A percentile compares a stretch with the other conserved stretches of the same genome.
Evolutionary conservation across 176 grass and related monocot genomes (phyloP).

Genomic region (Themeda triandra): DNA sequence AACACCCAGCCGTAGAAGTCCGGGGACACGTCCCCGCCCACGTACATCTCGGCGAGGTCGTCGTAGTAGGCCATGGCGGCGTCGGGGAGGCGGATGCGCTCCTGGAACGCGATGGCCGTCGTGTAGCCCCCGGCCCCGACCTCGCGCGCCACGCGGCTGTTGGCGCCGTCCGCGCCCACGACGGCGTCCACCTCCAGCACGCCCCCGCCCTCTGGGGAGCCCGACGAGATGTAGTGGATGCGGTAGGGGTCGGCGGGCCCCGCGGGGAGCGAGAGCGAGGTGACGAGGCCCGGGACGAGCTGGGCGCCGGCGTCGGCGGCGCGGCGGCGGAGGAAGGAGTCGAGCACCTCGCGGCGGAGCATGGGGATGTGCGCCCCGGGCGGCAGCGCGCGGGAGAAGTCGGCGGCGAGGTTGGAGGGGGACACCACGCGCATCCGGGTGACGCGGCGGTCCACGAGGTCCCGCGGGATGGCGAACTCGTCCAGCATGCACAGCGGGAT

Average conservation of each 20-base stretch:
- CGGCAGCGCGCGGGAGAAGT: conserved; percentile 65
- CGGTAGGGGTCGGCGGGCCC: conserved; percentile 53
- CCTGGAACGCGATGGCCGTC: conserved; percentile 98
- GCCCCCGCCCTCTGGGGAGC: neutral
- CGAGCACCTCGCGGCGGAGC: conserved; percentile 93
- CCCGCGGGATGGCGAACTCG: conserved; percentile 73
- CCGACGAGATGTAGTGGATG: conserved; percentile 54
- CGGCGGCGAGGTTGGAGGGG: conserved; percentile 74
- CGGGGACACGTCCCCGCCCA: conserved; percentile 81
- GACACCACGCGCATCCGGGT: conserved; percentile 82
- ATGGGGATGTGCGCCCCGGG: conserved; percentile 80
- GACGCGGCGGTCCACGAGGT: conserved; percentile 78
- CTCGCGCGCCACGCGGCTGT: conserved; percentile 77
- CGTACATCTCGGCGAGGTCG: conserved; percentile 97
- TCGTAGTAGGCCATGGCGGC: conserved; percentile 68
- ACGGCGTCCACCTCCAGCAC: conserved; percentile 71
- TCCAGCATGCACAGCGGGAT: conserved; percentile 93
- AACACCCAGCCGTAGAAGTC: conserved; percentile 99
- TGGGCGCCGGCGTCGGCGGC: conserved; percentile 50
- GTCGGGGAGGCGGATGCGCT: conserved; percentile 79
- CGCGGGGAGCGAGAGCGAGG: conserved; percentile 44
- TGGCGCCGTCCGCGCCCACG: conserved; percentile 87
- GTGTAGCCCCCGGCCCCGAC: conserved; percentile 75
- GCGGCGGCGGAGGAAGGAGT: conserved; percentile 72
- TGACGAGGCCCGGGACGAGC: conserved; percentile 71